These are phyloP conservation scores for Xanthoconium stramineum DNA, from an alignment of 768 basidiomycete genomes.

Conservation along the genomic window DNA sequence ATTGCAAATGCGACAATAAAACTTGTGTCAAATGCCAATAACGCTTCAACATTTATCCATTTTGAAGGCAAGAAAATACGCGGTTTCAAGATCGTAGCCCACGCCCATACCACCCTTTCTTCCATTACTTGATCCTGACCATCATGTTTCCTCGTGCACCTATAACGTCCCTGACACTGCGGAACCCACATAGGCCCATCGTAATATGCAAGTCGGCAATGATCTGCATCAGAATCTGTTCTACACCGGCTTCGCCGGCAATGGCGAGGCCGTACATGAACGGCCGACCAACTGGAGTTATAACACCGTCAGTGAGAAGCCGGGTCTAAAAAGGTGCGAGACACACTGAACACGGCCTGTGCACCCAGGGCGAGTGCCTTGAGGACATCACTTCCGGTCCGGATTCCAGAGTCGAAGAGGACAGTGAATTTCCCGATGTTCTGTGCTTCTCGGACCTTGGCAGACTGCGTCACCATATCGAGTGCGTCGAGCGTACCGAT, in stretches of 20 bases:
- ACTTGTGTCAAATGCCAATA: not conserved
- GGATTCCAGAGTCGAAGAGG: slow-evolving; percentile 63
- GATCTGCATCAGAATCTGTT: slow-evolving; percentile 44
- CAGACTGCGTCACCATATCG: slow-evolving; percentile 61
- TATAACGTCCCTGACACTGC: slow-evolving; percentile 35
- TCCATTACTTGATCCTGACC: slow-evolving; percentile 19
- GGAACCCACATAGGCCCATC: slow-evolving; percentile 42
- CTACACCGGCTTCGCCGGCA: slow-evolving; percentile 46
- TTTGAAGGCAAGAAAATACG: not conserved
- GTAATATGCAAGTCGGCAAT: slow-evolving; percentile 44
- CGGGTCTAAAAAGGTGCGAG: not conserved
- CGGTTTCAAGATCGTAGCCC: not conserved
- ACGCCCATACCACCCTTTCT: not conserved
- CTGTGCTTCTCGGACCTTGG: slow-evolving; percentile 56
- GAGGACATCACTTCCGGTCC: slow-evolving; percentile 51
- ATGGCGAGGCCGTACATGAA: slow-evolving; percentile 49
- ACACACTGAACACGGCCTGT: slow-evolving; percentile 45
- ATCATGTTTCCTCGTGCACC: slow-evolving; percentile 36
- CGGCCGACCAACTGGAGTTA: slow-evolving; percentile 36
- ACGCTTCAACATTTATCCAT: not conserved
- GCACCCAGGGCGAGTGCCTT: slow-evolving; percentile 59
- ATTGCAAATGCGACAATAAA: no score
- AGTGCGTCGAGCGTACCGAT: slow-evolving; percentile 71
- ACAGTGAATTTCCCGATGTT: slow-evolving; percentile 58
- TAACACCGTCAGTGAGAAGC: not conserved